Base-by-base conservation (phyloP, 176 grass and related monocot genomes). In the Pontederia crassipes region DNA sequence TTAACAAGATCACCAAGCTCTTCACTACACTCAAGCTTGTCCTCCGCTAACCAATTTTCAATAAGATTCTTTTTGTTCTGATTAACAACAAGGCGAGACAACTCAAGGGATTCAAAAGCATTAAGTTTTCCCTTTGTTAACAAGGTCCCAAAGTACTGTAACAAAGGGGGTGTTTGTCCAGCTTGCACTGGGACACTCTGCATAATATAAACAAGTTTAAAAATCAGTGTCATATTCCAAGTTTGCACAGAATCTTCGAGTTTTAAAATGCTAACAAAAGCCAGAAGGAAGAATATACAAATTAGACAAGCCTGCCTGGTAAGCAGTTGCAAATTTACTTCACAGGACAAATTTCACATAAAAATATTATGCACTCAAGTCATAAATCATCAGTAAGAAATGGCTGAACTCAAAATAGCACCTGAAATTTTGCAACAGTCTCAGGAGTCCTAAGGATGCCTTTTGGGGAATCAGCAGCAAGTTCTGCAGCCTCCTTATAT, bases 401-500 rank as follows among this genome's bases (percentile, higher is more conserved):
- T 32, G 8, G 6, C 20, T 24, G 20, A 24, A 24, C 20, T 24
- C 32, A 40, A 7, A 40, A 40, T 28, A 15, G 6, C 32, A 89
- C 89, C 81, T 95, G 89, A 70, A 95, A 95, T 67, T 95, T 95
- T 17, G 89, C 85, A 2, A 95, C 89, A 29, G 89, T 95, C 45
- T 95, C 89, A 12, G 79, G 85, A 17, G 89, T 95, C 75, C 86
- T 81, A 40, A 90, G 70, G 59, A 88, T 79, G 55, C 81, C 83
- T 62, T 90, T 86, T 17, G 92, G 87, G 67, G 92, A 96, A 54
- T 96, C 92, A 64, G 87, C 92, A 60, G 92, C 92, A 68, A 96
- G 67, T 72, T 96, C 92, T 55, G 90, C 92, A 64, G 92, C 92
- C 84, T 96, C 92, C 73, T 96, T 96, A 73, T 96, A 96, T 66